Base-by-base conservation (phyloP, 1,284 basidiomycete genomes). In the Cryptococcus floricola region DNA sequence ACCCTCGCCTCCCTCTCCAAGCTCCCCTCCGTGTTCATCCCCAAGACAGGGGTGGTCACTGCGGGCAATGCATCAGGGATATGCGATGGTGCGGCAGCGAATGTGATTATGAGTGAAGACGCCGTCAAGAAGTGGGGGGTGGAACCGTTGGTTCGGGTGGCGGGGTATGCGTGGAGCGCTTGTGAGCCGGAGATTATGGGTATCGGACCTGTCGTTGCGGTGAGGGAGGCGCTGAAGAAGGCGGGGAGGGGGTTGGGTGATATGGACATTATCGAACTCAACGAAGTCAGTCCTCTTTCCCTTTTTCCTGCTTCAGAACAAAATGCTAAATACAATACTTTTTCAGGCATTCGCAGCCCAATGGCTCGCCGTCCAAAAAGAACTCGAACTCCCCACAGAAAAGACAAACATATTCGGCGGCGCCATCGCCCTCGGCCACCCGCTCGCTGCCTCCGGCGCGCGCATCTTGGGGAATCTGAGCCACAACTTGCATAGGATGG, bases 181-280 rank as follows among this genome's bases (percentile, higher is more conserved):
- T 81, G 81, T 61, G 81, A 81, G 63, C 82, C 82, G 14, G 76
- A 73, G 52, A 78, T 82, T 57, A 83, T 83, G 82, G 82, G 79
- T 14, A 81, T 82, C 54, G 82, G 81, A n/a, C 82, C 82, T 10
- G 81, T 82, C 7, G 71, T 69, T 13, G 61, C 65, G 50, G 64
- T 74, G 46, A 59, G 62, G 34, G 52, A 71, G 50, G 71, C 70
- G 2, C 59, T 73, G 43, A 53, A 49, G 53, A 68, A 67, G 50
- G 56, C 61, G 39, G 72, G 72, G 19, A 73, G 70, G 57, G 76
- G 52, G 14, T 63, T 82, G 3, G 68, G 63, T 31, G 79, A 82
- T 60, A 81, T 82, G 68, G 80, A 81, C 68, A 64, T 82, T 39
- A 79, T 82, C 59, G 82, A 83, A 62, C 72, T 83, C 50, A 83